Evolutionary conservation across 1,139 yeast species (phyloP).

Genomic region (Blastobotrys arbuscula): DNA sequence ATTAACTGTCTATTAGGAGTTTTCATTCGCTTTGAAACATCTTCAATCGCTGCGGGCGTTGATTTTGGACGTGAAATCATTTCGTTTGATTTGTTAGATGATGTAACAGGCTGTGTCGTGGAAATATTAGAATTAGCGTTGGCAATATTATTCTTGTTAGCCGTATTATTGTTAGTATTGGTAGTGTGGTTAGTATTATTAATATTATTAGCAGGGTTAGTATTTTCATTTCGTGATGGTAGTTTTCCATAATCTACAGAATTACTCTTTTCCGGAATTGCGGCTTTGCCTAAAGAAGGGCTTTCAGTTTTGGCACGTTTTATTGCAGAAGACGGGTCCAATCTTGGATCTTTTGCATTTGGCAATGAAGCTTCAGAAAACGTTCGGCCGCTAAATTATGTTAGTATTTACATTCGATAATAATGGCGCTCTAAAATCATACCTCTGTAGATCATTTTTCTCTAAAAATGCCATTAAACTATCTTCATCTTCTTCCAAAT

Average conservation of each 20-base stretch:
- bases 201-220: background rate
- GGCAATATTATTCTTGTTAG: background rate
- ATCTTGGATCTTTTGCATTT: slow-evolving; percentile 14
- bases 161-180: background rate
- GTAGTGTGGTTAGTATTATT: background rate
- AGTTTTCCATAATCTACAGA: slow-evolving; percentile 8
- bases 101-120: background rate
- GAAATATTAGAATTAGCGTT: too few species aligned
- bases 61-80: slow-evolving; percentile 7
- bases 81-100: background rate
- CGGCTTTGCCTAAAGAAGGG: slow-evolving; percentile 12
- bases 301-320: slow-evolving; percentile 17
- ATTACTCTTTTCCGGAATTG: slow-evolving; percentile 1
- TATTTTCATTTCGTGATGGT: background rate
- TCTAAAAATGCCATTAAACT: slow-evolving; percentile 40
- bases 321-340: background rate
- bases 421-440: slow-evolving; percentile 18
- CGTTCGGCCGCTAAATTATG: slow-evolving; percentile 22
- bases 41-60: slow-evolving; percentile 7
- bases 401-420: slow-evolving; percentile 2
- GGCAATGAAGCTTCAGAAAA: slow-evolving; percentile 31
- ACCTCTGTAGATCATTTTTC: slow-evolving; percentile 42
- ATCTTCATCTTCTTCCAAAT: slow-evolving; percentile 36
- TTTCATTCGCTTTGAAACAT: background rate
- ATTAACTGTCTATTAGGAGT: background rate